These are phyloP conservation scores for Pseudocercospora eumusae DNA, from an alignment of 2,329 filamentous ascomycete genomes.

Conservation along the genomic window DNA sequence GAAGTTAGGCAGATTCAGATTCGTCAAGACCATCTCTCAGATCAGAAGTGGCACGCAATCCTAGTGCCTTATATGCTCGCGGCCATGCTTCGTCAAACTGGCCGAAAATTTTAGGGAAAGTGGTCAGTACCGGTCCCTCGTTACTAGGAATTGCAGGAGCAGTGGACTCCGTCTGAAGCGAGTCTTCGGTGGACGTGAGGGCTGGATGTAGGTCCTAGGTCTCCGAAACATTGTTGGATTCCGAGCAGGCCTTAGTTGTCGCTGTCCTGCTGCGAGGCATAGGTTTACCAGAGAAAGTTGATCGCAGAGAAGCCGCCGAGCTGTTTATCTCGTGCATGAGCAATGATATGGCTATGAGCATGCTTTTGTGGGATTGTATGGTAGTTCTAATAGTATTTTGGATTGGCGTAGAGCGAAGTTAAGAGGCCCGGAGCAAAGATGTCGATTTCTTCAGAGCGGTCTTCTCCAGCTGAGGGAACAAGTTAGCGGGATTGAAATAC, in stretches of 20 bases:
- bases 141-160: slow-evolving; percentile 37
- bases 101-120: slow-evolving; percentile 39
- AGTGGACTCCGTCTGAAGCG: slow-evolving; percentile 23
- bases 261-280: slow-evolving; percentile 25
- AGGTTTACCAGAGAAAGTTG: slow-evolving; percentile 36
- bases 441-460: slow-evolving; percentile 21
- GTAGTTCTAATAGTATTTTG: slow-evolving; percentile 27
- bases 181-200: slow-evolving; percentile 10
- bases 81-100: slow-evolving; percentile 35
- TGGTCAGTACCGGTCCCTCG: slow-evolving; percentile 38
- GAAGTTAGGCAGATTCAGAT: slow-evolving; percentile 27
- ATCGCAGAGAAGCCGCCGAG: slow-evolving; percentile 44
- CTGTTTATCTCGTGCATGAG: slow-evolving; percentile 37
- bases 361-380: slow-evolving; percentile 22
- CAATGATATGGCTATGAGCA: slow-evolving; percentile 15
- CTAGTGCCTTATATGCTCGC: slow-evolving; percentile 23
- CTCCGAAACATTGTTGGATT: slow-evolving; percentile 26
- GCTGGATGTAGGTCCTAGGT: slow-evolving; percentile 17
- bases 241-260: slow-evolving; percentile 40
- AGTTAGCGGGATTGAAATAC: not conserved
- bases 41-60: slow-evolving; percentile 34
- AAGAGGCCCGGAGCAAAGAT: slow-evolving; percentile 20
- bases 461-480: slow-evolving; percentile 9
- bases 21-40: slow-evolving; percentile 39
- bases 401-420: slow-evolving; percentile 21